Conservation (phyloP, 371 early-diverging fungal species). For the Massospora cicadina region DNA sequence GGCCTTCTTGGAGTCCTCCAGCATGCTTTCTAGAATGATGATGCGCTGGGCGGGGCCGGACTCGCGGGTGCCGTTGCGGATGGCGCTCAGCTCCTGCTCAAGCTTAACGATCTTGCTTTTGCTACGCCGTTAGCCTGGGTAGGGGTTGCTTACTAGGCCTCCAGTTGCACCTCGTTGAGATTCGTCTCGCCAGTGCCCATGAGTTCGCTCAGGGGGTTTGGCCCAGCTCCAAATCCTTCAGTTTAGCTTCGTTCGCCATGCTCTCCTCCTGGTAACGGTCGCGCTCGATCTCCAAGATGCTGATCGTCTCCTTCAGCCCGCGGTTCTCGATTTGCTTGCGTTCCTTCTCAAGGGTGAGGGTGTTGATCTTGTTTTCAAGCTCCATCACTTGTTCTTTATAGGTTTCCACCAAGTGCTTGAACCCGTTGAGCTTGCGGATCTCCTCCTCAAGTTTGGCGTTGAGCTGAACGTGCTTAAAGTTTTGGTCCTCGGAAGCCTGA, state of each 20-base stretch:
- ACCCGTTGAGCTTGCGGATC: slow-evolving; percentile 53
- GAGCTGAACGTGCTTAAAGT: slow-evolving; percentile 36
- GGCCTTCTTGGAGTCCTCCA: slow-evolving; percentile 51
- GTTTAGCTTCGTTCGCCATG: slow-evolving; percentile 51
- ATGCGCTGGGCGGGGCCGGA: slow-evolving; percentile 27
- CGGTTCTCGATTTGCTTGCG: slow-evolving; percentile 49
- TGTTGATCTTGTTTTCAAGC: slow-evolving; percentile 50
- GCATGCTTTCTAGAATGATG: slow-evolving; percentile 39
- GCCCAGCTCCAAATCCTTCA: slow-evolving; percentile 64
- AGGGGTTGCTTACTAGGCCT: neutral
- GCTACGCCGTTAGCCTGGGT: too few species aligned
- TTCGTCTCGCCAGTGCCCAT: slow-evolving; percentile 23
- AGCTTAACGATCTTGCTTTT: slow-evolving; percentile 39
- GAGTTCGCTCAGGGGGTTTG: slow-evolving; percentile 18
- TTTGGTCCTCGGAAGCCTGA: slow-evolving; percentile 58
- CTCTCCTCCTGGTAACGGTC: slow-evolving; percentile 53
- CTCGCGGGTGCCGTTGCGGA: slow-evolving; percentile 33
- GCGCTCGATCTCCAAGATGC: slow-evolving; percentile 40
- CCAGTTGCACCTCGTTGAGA: slow-evolving; percentile 20
- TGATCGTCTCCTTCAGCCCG: slow-evolving; percentile 38
- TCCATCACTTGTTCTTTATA: slow-evolving; percentile 64
- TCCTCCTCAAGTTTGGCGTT: slow-evolving; percentile 69
- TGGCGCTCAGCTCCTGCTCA: slow-evolving; percentile 48
- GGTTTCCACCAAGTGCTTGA: slow-evolving; percentile 64
- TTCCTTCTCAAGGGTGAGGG: slow-evolving; percentile 45